Evolutionary conservation across 257 asterid genomes (phyloP).

Genomic region (Solanum corneliomulleri): DNA sequence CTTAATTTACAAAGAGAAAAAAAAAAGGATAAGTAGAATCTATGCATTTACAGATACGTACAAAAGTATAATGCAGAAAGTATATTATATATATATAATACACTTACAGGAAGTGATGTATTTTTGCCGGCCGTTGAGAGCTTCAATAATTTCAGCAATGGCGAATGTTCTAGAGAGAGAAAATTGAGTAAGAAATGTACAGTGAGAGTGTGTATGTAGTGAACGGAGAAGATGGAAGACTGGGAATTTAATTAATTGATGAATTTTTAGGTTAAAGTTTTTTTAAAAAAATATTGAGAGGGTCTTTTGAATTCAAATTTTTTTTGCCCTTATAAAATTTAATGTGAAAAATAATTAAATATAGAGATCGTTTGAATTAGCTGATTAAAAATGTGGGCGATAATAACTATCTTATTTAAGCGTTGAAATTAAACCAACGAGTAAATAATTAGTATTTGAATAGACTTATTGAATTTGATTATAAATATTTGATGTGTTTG

Average conservation of each 20-base stretch:
- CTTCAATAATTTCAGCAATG: constrained; percentile 18
- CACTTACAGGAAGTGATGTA: not conserved
- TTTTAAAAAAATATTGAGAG: not conserved
- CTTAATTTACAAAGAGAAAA: not conserved
- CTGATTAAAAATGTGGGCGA: not conserved
- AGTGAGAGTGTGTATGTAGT: not conserved
- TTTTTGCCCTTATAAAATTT: constrained; percentile 11
- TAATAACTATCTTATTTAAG: not conserved
- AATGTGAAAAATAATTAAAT: not conserved
- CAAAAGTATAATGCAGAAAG: not conserved
- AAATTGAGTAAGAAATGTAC: constrained; percentile 4
- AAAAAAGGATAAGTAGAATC: not conserved
- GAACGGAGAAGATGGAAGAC: not conserved
- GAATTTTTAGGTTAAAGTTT: not conserved
- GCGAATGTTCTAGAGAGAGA: constrained; percentile 5
- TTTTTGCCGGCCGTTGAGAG: constrained; percentile 38
- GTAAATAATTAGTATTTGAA: not conserved
- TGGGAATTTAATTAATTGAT: not conserved
- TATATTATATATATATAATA: not conserved
- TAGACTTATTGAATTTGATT: not conserved
- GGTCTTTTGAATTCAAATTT: not conserved
- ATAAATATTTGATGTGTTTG: not conserved
- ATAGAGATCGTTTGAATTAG: not conserved
- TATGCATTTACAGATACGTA: not conserved
- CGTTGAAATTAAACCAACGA: not conserved